Percentiles rank a stretch among this genome's conserved stretches.
Conservation (phyloP, 1,284 basidiomycete species). For the Apiotrichum veenhuisii region DNA sequence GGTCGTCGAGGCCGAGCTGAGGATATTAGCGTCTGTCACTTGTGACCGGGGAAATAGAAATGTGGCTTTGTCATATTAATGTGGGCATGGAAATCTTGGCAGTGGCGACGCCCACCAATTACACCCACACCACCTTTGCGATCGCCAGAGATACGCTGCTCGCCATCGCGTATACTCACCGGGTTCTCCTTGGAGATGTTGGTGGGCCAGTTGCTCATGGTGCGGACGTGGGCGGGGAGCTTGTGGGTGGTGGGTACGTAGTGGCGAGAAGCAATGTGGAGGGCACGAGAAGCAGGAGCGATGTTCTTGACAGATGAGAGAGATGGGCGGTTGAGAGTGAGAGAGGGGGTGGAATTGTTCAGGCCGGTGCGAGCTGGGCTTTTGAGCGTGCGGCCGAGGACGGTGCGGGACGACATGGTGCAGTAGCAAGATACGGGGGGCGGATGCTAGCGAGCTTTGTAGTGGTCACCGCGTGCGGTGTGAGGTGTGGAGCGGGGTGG, state of each 20-base stretch:
- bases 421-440: background rate
- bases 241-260: background rate
- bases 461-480: background rate
- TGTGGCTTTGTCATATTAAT: background rate
- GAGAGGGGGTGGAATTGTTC: background rate
- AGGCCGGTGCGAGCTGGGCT: background rate
- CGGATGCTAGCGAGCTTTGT: too few relatives aligned
- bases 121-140: background rate
- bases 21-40: background rate
- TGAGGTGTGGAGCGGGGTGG: background rate
- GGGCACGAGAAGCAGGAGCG: background rate
- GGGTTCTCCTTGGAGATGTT: slow-evolving; percentile 43
- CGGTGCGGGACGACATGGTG: background rate
- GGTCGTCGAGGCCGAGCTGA: slow-evolving; percentile 61
- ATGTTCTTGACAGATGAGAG: background rate
- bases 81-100: background rate
- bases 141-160: too few relatives aligned
- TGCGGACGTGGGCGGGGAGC: slow-evolving; percentile 5
- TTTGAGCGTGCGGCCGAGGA: background rate
- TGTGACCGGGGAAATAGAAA: background rate
- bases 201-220: slow-evolving; percentile 39
- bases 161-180: too few relatives aligned
- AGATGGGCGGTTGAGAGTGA: background rate
- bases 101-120: background rate
- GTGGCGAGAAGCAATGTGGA: background rate